Base-by-base conservation (phyloP, 441 rosid genomes). In the Croton laevigatus region DNA sequence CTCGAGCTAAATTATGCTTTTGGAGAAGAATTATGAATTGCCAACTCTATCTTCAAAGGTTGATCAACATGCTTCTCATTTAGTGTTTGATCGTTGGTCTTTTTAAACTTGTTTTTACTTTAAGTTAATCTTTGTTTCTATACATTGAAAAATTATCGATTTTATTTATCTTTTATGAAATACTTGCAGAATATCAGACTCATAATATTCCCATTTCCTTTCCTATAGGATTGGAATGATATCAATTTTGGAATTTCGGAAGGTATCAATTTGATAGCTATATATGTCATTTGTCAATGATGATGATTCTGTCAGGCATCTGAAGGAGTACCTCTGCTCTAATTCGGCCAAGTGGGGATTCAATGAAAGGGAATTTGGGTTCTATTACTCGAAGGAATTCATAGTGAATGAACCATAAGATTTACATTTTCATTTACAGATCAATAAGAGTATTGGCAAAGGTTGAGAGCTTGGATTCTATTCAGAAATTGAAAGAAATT, bases 1-100 rank as follows among this genome's bases (percentile, higher is more conserved):
- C 90, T 63, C 77, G 89, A 11, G 91, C 94, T 14, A 89, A 89
- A 75, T 77, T 89, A 70, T 86, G 90, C 82, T 86, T 84, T 57
- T 85, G 64, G 32, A 66, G 48, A 66, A 46, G 59, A 81, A 83
- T 66, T 60, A 81, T 8, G 84, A 78, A 68, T 81, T 85, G 69
- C 91, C 90, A 20, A 85, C 91, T 23, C 62, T 87, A 62, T 87
- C 88, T 3, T 16, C 70, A 32, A 89, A 89, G 91, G 94, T 88
- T 62, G 19, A 13, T 57, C 59, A 55, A 37, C 40, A 64, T 72
- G n/a, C 17, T 32, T 32, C 22, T 36, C 11, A 66, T 38, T 54
- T 48, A 42, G 17, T 71, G 32, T 22, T 60, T 53, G 32, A 27
- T 70, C 34, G 22, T 17, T 0, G 1, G 5, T 27, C 13, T 55